Evolutionary conservation across 108 stramenopile species (phyloP).

Genomic region (Stephanodiscus minutulus): DNA sequence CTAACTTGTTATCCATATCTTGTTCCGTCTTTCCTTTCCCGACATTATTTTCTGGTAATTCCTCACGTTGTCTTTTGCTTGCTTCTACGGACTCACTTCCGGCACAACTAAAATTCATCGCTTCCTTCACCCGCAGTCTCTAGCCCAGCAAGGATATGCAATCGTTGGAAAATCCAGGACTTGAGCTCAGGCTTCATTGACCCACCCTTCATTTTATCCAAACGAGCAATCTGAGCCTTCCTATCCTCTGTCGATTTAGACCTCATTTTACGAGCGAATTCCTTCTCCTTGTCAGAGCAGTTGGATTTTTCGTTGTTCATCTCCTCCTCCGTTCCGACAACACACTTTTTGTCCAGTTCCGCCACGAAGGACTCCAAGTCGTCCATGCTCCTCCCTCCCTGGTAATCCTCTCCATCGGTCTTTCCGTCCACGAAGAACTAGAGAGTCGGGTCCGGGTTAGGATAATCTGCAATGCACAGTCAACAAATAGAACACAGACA

Average conservation of each 20-base stretch:
- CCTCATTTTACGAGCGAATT: slow-evolving; percentile 44
- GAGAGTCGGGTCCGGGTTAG: not conserved
- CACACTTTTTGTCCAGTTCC: slow-evolving; percentile 64
- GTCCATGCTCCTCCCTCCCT: slow-evolving; percentile 66
- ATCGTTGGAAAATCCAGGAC: slow-evolving; percentile 46
- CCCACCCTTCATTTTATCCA: slow-evolving; percentile 45
- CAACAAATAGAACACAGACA: not conserved
- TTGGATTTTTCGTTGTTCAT: slow-evolving; percentile 38
- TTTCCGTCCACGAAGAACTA: slow-evolving; percentile 71
- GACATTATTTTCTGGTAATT: no score
- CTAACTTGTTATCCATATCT: not conserved
- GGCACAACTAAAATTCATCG: slow-evolving; percentile 27
- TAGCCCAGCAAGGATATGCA: slow-evolving; percentile 41
- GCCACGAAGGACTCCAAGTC: slow-evolving; percentile 58
- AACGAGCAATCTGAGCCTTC: slow-evolving; percentile 40
- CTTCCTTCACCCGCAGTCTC: slow-evolving; percentile 15
- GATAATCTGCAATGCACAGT: not conserved
- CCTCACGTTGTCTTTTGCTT: not conserved
- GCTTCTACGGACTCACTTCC: not conserved
- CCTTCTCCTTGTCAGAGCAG: slow-evolving; percentile 52
- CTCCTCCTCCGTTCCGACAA: slow-evolving; percentile 48
- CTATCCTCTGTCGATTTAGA: slow-evolving; percentile 40
- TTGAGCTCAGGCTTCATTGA: slow-evolving; percentile 57
- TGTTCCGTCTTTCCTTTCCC: not conserved
- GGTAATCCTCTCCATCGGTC: slow-evolving; percentile 55